phyloP scores from a whole-genome alignment of 2,329 filamentous ascomycete species.

The Blumeria hordei region DNA sequence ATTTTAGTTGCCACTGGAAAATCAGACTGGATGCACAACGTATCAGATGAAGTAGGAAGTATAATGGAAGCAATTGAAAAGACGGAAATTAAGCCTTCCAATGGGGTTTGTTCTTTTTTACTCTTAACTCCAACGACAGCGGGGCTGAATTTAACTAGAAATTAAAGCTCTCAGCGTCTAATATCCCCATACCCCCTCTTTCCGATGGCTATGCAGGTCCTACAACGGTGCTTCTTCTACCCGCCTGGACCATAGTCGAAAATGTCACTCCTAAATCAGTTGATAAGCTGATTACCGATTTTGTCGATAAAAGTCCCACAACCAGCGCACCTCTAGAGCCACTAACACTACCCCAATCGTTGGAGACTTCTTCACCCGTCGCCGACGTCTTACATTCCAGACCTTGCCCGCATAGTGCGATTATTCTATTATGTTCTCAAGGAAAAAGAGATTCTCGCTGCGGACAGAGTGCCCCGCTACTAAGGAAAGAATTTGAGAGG shows the following conservation, averaged over 20 bases:
- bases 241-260: constrained; percentile 61
- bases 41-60: constrained; percentile 66
- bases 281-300: constrained; percentile 42
- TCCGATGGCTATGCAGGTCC: constrained; percentile 37
- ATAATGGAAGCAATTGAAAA: constrained; percentile 51
- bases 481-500: constrained; percentile 72
- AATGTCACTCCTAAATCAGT: constrained; percentile 58
- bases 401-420: constrained; percentile 56
- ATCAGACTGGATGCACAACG: constrained; percentile 78
- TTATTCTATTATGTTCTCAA: constrained; percentile 87
- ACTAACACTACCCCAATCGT: constrained; percentile 20
- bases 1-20: constrained; percentile 86
- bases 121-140: constrained; percentile 1
- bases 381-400: constrained; percentile 26
- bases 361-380: constrained; percentile 11
- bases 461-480: constrained; percentile 73
- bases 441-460: constrained; percentile 85
- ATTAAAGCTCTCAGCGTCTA: constrained; percentile 77
- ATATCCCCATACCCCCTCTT: constrained; percentile 59
- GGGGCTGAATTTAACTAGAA: constrained; percentile 24
- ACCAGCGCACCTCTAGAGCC: constrained; percentile 43
- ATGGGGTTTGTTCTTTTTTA: constrained; percentile 30
- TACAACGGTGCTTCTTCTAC: constrained; percentile 63
- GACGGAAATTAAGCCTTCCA: constrained; percentile 32
- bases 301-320: constrained; percentile 50